A percentile compares a stretch with the other conserved stretches of the same genome.
Conservation (phyloP, 495 filamentous ascomycete species). For the Parmelia sp. region DNA sequence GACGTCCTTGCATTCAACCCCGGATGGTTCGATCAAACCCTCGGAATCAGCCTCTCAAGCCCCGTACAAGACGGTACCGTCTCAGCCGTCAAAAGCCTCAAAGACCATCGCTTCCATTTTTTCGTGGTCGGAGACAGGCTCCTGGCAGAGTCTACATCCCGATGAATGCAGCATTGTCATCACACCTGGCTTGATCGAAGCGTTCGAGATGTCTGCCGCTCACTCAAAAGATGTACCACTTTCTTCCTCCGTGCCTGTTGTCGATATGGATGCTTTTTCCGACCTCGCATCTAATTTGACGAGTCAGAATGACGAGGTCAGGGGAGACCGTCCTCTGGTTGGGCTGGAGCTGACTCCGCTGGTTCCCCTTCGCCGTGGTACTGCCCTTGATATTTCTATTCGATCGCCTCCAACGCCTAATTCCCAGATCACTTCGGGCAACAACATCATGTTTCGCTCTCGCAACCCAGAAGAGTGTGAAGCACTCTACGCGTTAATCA, state of each 20-base stretch:
- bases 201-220: conserved; percentile 56
- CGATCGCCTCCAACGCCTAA: conserved; percentile 68
- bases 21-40: conserved; percentile 54
- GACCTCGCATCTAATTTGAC: conserved; percentile 32
- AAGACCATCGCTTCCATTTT: conserved; percentile 74
- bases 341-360: conserved; percentile 80
- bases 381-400: conserved; percentile 88
- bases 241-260: conserved; percentile 21
- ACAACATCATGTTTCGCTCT: conserved; percentile 84
- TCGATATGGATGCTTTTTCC: conserved; percentile 21
- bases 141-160: conserved; percentile 72
- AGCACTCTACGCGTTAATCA: conserved; percentile 72
- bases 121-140: conserved; percentile 74
- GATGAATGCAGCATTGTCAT: conserved; percentile 74
- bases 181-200: conserved; percentile 80
- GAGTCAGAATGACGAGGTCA: conserved; percentile 35
- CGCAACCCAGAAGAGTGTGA: conserved; percentile 70
- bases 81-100: conserved; percentile 47
- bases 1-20: conserved; percentile 40
- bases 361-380: conserved; percentile 80
- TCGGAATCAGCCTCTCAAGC: conserved; percentile 73
- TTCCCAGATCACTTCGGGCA: conserved; percentile 62
- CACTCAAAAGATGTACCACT: conserved; percentile 32
- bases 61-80: conserved; percentile 51
- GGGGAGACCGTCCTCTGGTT: conserved; percentile 56